Base-by-base conservation (phyloP, 805 yeast genomes). In the Suhomyces prunicola region DNA sequence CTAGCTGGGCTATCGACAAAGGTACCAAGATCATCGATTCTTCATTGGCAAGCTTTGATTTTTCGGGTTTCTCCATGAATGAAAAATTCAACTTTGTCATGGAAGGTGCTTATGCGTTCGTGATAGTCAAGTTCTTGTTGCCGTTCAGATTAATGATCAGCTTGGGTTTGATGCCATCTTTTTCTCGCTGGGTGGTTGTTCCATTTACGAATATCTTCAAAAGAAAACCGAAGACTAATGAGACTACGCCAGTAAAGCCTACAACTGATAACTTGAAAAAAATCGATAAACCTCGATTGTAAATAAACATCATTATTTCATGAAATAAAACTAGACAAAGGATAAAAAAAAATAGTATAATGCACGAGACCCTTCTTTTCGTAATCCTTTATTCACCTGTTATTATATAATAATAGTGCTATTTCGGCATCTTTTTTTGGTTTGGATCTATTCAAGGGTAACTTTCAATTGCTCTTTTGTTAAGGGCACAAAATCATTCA, bases 71-170 rank as follows among this genome's bases (percentile, higher is more conserved):
- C 59, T 68, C 77, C 42, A 60, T 84, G 13, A 76, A 74, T 42
- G 84, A 82, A 35, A 82, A 84, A 56, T 74, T 86, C 46, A 72
- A 74, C 48, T 64, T 86, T 26, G 70, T 88, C 5, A 65, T 84
- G 58, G 88, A 87, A 57, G 96, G 96, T 8, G 91, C 92, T 0
- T 77, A 87, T 24, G 84, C 96, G 0, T 89, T 84, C 60, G 86
- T 85, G 4, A 69, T 85, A 4, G 90, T 87, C 10, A 88, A 88
- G 62, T 72, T 78, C 8, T 61, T 80, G 22, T 66, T 84, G 55
- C 89, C 90, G 0, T 48, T 83, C 2, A 70, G 90, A 51, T 69
- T 84, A 1, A 64, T 77, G 8, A 53, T 81, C 19, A 81, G 86
- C 41, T 60, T 85, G 48, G 61, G 76, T 46, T 67, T 78, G 33